Conservation (phyloP, 2,329 filamentous ascomycete genomes). For the Aspergillus caelatus region DNA sequence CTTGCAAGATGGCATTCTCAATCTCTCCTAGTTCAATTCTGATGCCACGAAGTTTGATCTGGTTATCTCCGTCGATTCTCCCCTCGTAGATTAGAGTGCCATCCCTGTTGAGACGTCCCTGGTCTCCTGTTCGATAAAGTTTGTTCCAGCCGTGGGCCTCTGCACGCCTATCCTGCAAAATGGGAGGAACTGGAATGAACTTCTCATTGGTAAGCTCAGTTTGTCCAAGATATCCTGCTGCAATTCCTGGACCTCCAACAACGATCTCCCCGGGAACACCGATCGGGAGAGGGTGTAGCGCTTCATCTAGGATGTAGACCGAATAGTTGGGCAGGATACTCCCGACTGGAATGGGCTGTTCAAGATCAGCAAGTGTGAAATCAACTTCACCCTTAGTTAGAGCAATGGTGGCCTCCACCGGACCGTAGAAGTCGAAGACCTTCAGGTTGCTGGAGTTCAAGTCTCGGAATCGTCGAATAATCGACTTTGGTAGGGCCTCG, state of each 20-base stretch:
- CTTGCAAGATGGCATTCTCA: constrained; percentile 31
- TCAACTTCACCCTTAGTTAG: neutral
- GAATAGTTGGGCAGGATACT: constrained; percentile 40
- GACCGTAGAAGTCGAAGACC: constrained; percentile 19
- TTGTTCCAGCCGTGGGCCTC: neutral
- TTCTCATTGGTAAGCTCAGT: constrained; percentile 16
- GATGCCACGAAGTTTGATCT: constrained; percentile 32
- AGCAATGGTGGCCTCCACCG: constrained; percentile 13
- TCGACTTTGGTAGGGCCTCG: constrained; percentile 3
- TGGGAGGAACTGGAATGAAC: constrained; percentile 20
- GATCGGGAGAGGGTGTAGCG: constrained; percentile 41
- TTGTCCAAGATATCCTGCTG: constrained; percentile 21
- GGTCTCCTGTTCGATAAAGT: constrained; percentile 34
- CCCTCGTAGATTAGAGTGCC: constrained; percentile 30
- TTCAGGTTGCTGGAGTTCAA: neutral
- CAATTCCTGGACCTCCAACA: constrained; percentile 36
- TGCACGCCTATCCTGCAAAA: constrained; percentile 11
- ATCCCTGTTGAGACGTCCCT: constrained; percentile 27
- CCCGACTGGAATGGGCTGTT: constrained; percentile 17
- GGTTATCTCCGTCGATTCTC: constrained; percentile 28
- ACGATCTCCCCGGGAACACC: constrained; percentile 49
- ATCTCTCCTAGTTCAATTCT: constrained; percentile 53
- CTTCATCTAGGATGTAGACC: constrained; percentile 46
- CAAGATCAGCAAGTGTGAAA: neutral
- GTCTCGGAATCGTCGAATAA: constrained; percentile 1